Evolutionary conservation across 345 rosid species (phyloP), one percentile per base, ranked within the genome.

Genomic region (Boechera retrofracta): DNA sequence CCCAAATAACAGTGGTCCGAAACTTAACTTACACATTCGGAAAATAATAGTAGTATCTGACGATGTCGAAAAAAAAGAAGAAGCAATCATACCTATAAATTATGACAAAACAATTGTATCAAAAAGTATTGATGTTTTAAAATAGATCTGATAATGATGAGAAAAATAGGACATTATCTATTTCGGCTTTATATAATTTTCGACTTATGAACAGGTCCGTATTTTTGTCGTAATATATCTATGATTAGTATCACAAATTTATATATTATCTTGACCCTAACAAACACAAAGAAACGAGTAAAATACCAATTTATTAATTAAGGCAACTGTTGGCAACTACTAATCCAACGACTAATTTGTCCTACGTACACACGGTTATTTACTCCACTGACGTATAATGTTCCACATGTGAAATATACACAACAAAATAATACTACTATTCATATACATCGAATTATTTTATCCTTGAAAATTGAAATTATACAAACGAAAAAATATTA

Each of bases 281-380:
- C 80, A 55, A 71, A 66, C 47, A 41, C 41, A 56, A n/a, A 41
- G 13, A 33, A 52, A 12, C 29, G 5, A 71, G 10, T 33, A 61
- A 45, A 36, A 64, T 56, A 63, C 15, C 35, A 57, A 64, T 28
- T 77, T 69, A 48, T 10, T 56, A 49, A 51, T 57, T 48, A 77
- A 71, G 49, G 52, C 52, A 13, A 77, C 69, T 69, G 80, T 76
- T 76, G 75, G 58, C 38, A 77, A 78, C 77, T 72, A 72, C 73
- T 78, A 72, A 72, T 72, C 41, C 70, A 78, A 67, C 74, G 74
- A 78, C 81, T 66, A 16, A 41, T 78, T 78, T 73, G 81, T 72
- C 78, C 36, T 65, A 57, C 67, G 10, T 48, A 63, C 51, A 64
- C 67, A 47, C 48, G 49, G 58, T 63, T 70, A 28, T 69, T 13